These are phyloP conservation scores for Cutaneotrichosporon dermatis DNA, from an alignment of 1,284 basidiomycete species.

Conservation along the genomic window DNA sequence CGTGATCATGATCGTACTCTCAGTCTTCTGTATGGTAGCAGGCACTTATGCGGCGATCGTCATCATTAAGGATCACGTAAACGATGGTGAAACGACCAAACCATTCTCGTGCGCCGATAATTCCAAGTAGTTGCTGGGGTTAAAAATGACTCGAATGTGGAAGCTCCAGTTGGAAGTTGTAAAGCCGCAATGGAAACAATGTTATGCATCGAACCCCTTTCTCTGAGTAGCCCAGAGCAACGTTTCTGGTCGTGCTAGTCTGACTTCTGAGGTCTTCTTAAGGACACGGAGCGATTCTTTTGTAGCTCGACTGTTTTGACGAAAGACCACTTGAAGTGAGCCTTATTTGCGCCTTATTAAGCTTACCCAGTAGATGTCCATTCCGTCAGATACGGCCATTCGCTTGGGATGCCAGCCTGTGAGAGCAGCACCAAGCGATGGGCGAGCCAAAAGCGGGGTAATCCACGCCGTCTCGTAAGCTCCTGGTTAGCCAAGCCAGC, in stretches of 20 bases:
- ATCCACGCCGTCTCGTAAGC: slow-evolving; percentile 42
- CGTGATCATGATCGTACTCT: slow-evolving; percentile 27
- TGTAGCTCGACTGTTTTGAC: neutral
- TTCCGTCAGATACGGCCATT: slow-evolving; percentile 51
- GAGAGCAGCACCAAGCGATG: slow-evolving; percentile 52
- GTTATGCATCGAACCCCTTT: too few relatives aligned
- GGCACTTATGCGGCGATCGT: slow-evolving; percentile 12
- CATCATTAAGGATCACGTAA: slow-evolving; percentile 18
- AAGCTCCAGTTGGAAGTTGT: too few relatives aligned
- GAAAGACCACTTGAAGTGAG: neutral
- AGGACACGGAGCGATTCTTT: too few relatives aligned
- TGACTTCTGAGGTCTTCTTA: too few relatives aligned
- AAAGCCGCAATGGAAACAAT: too few relatives aligned
- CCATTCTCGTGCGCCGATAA: slow-evolving; percentile 32
- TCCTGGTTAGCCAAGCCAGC: neutral
- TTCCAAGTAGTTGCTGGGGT: slow-evolving; percentile 1
- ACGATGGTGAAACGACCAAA: slow-evolving; percentile 13
- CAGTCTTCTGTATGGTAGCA: slow-evolving; percentile 25
- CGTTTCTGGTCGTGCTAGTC: too few relatives aligned
- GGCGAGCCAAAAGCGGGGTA: slow-evolving; percentile 33
- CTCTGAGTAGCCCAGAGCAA: too few relatives aligned
- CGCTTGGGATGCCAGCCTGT: slow-evolving; percentile 55
- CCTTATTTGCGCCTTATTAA: too few relatives aligned
- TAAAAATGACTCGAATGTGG: too few relatives aligned
- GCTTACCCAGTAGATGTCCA: slow-evolving; percentile 50